Base-by-base conservation (phyloP, 2,329 filamentous ascomycete species). In the Aspergillus pseudotamarii region DNA sequence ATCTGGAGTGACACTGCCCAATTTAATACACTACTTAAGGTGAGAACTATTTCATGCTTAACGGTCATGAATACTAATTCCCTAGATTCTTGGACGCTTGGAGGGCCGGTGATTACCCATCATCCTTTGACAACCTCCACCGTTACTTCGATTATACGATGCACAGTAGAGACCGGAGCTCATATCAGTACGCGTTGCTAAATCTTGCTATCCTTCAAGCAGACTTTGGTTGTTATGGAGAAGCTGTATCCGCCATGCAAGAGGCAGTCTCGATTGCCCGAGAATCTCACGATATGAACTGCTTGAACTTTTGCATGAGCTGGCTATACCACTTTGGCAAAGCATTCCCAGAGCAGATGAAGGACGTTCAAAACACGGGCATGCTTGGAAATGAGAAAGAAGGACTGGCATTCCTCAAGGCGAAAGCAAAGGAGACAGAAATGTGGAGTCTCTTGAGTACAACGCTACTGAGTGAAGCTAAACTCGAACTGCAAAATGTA, bases 91-190 rank as follows among this genome's bases (percentile, higher is more conserved):
- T 97, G 16, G 94, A 99, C 76, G 88, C 93, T 0, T 98, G 94
- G 94, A 88, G 91, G 75, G 89, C 93, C 4, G 94, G 94, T 5
- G 93, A 98, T 77, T 96, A 94, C 72, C 89, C 91, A 14, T 92
- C 91, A 0, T 91, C 95, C 0, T 95, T 97, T 74, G 94, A 99
- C 72, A 90, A 90, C 68, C 84, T 99, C 23, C 94, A 98, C 76
- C 89, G 93, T 58, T 99, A 97, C 77, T 99, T 97, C 72, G 95
- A 99, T 76, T 97, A 97, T 77, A 95, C 94, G 1, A 93, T 96
- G 88, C 91, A 95, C 71, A 91, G 89, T 68, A 84, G 89, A 64
- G 91, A 96, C 71, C 89, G 91, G 28, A 86, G 91, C 6, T 94
- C 94, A 71, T 98, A 99, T 73, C 95, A 98, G 74, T 97, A 97